Percentiles rank a stretch among this genome's conserved stretches.
Evolutionary conservation across 169 alveolate genomes (phyloP).

Genomic region (Babesia ovis): DNA sequence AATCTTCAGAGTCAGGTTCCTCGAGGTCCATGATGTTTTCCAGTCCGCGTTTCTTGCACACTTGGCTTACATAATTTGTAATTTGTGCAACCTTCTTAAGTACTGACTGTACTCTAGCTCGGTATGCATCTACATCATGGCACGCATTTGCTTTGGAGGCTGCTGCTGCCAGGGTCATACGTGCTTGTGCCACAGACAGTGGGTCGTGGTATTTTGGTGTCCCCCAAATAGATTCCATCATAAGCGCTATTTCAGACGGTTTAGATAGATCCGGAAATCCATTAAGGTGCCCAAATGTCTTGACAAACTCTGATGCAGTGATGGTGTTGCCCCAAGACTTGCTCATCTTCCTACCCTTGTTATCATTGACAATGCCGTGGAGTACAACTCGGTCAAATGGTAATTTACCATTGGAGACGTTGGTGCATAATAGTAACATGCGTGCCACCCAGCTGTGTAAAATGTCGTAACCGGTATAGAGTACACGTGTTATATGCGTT

Average conservation of each 20-base stretch:
- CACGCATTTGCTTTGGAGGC: constrained; percentile 30
- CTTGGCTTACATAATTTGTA: constrained; percentile 7
- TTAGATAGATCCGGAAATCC: constrained; percentile 18
- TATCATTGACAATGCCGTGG: constrained; percentile 58
- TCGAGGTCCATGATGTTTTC: constrained; percentile 19
- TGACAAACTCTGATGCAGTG: constrained; percentile 17
- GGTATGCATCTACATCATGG: constrained; percentile 6
- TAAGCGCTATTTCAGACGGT: background rate
- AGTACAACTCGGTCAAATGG: constrained; percentile 40
- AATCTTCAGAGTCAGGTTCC: background rate
- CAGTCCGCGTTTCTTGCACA: background rate
- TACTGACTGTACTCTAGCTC: constrained; percentile 1
- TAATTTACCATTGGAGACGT: background rate
- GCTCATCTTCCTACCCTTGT: constrained; percentile 58
- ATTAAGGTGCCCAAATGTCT: background rate
- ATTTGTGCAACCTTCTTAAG: constrained; percentile 25
- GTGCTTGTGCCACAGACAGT: constrained; percentile 26
- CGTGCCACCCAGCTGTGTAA: constrained; percentile 61
- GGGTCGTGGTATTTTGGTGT: constrained; percentile 1
- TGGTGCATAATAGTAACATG: constrained; percentile 53
- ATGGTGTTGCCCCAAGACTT: constrained; percentile 58
- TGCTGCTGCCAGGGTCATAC: constrained; percentile 9
- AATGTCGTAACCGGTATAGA: constrained; percentile 62
- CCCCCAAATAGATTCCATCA: background rate
- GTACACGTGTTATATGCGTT: background rate